phyloP scores from a whole-genome alignment of 148 eudicot species.

The Rhododendron ferrugineum region DNA sequence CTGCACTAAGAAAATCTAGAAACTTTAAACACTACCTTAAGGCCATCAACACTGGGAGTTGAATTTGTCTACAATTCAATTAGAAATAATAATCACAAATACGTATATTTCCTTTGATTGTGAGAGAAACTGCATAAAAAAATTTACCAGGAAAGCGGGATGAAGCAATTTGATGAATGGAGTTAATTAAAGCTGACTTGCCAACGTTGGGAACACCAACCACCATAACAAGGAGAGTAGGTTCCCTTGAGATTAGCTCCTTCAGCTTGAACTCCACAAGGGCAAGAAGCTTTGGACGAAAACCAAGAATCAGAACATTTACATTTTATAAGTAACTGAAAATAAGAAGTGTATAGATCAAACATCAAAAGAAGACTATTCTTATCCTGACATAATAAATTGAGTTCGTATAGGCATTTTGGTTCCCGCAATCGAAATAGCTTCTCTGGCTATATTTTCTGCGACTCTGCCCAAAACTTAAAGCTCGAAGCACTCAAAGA shows the following conservation, averaged over 20 bases:
- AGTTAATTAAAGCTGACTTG: constrained; percentile 88
- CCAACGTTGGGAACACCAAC: constrained; percentile 99
- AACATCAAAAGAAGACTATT: background rate
- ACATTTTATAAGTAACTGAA: background rate
- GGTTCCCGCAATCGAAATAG: no score
- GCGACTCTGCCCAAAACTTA: background rate
- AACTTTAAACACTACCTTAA: constrained; percentile 15
- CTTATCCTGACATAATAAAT: no score
- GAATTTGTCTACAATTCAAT: background rate
- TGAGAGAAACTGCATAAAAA: background rate
- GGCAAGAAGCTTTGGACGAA: constrained; percentile 57
- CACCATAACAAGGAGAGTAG: constrained; percentile 91
- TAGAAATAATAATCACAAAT: background rate
- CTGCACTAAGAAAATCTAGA: constrained; percentile 63
- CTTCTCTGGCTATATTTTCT: no score
- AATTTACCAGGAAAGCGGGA: constrained; percentile 75
- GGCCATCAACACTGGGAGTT: background rate
- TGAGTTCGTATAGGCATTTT: no score
- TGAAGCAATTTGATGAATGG: constrained; percentile 77
- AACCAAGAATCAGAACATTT: constrained; percentile 15
- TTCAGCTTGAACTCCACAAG: constrained; percentile 87
- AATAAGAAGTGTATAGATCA: background rate
- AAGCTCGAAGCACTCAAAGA: background rate
- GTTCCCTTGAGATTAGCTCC: constrained; percentile 77
- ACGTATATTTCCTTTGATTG: background rate